Evolutionary conservation across 129 eudicot genomes (phyloP).

Genomic region (Silybum marianum): DNA sequence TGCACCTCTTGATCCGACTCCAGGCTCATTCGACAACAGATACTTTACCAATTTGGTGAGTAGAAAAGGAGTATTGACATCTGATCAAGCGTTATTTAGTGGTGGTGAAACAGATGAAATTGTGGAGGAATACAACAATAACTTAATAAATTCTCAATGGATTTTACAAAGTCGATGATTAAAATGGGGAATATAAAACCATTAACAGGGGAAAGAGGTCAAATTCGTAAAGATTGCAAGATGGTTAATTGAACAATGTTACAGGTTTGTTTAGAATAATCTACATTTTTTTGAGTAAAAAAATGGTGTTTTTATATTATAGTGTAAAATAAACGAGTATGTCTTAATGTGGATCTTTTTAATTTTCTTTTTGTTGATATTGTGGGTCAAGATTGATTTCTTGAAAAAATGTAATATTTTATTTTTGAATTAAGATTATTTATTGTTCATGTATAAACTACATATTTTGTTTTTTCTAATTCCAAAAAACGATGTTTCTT

Average conservation of each 20-base stretch:
- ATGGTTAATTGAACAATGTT: slow-evolving; percentile 15
- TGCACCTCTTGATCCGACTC: slow-evolving; percentile 41
- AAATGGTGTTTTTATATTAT: not conserved
- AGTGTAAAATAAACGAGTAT: not conserved
- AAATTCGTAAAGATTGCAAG: slow-evolving; percentile 34
- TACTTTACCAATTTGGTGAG: slow-evolving; percentile 36
- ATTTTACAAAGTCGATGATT: slow-evolving; percentile 40
- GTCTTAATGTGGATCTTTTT: not conserved
- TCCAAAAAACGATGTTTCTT: too few relatives aligned
- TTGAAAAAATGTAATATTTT: not conserved
- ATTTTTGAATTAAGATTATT: not conserved
- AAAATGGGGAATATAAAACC: slow-evolving; percentile 41
- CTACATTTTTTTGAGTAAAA: not conserved
- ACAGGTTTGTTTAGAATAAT: not conserved
- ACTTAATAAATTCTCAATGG: slow-evolving; percentile 13
- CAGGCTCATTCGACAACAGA: slow-evolving; percentile 26
- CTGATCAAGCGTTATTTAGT: slow-evolving; percentile 39
- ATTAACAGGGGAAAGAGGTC: slow-evolving; percentile 38
- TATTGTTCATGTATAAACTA: not conserved
- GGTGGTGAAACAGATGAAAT: slow-evolving; percentile 30
- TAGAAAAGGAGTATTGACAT: slow-evolving; percentile 29
- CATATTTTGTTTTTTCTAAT: not conserved
- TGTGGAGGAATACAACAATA: slow-evolving; percentile 20
- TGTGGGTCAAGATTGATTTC: not conserved
- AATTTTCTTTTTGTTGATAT: not conserved